A percentile compares a stretch with the other conserved stretches of the same genome.
Evolutionary conservation across 768 basidiomycete species (phyloP).

Genomic region (Suillus variegatus): DNA sequence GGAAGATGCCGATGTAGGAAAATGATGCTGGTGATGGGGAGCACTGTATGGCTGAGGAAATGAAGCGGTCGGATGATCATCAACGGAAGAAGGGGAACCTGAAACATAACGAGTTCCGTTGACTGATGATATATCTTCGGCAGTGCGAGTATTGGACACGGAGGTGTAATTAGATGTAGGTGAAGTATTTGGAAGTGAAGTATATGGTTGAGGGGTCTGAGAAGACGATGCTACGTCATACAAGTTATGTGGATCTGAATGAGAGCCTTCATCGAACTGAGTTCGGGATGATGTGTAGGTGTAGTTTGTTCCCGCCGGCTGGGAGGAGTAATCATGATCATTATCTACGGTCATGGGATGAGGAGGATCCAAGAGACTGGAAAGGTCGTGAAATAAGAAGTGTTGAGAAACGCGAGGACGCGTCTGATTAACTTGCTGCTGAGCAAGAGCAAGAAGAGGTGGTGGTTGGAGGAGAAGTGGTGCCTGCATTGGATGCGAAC

Average conservation of each 20-base stretch:
- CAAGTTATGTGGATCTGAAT: conserved; percentile 33
- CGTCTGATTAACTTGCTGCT: conserved; percentile 1
- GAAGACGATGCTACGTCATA: conserved; percentile 27
- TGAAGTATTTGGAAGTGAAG: conserved; percentile 19
- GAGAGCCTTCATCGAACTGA: conserved; percentile 34
- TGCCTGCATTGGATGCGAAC: conserved; percentile 24
- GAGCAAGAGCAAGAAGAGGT: conserved; percentile 20
- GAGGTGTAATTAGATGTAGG: conserved; percentile 21
- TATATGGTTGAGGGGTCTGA: conserved; percentile 15
- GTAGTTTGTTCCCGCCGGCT: conserved; percentile 37
- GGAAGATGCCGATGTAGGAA: conserved; percentile 43
- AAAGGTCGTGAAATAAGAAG: conserved; percentile 26
- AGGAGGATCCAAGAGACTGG: conserved; percentile 25
- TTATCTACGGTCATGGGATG: conserved; percentile 39
- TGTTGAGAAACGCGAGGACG: conserved; percentile 16
- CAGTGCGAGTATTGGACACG: conserved; percentile 20
- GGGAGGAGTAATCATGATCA: conserved; percentile 29
- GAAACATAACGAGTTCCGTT: conserved; percentile 27
- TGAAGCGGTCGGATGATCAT: conserved; percentile 38
- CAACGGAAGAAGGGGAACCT: conserved; percentile 48
- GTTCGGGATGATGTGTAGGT: conserved; percentile 30
- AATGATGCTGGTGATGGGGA: conserved; percentile 46
- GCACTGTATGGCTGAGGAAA: conserved; percentile 44
- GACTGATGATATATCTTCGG: conserved; percentile 14
- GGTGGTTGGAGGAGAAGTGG: conserved; percentile 29